Evolutionary conservation across 1,284 basidiomycete genomes (phyloP).

Genomic region (Boletellus deceptivus): DNA sequence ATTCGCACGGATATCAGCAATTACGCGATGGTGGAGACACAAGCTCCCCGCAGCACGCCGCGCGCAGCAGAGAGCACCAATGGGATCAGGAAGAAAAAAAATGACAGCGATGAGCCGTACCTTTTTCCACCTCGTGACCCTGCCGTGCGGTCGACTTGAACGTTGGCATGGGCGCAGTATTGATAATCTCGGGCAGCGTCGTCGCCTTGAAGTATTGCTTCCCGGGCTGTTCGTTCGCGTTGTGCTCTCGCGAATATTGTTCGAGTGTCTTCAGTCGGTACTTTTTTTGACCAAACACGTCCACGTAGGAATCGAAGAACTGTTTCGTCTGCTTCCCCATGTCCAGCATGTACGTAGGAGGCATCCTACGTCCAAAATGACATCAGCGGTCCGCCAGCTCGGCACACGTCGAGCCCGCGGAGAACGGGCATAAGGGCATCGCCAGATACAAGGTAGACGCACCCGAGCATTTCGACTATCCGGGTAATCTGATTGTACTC

Average conservation of each 20-base stretch:
- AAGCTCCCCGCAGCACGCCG: background rate
- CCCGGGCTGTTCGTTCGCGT: conserved; percentile 92
- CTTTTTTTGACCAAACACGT: conserved; percentile 84
- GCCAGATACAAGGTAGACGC: conserved; percentile 32
- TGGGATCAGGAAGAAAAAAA: conserved; percentile 2
- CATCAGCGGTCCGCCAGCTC: conserved; percentile 3
- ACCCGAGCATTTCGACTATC: conserved; percentile 99
- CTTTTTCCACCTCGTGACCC: conserved; percentile 89
- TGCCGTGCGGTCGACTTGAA: conserved; percentile 74
- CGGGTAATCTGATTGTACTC: conserved; percentile 98
- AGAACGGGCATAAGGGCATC: background rate
- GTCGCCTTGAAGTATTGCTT: conserved; percentile 99
- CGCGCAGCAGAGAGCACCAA: conserved; percentile 9
- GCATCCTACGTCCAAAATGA: conserved; percentile 53
- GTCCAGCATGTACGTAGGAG: conserved; percentile 92
- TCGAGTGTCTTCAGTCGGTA: conserved; percentile 91
- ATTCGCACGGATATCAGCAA: conserved; percentile 11
- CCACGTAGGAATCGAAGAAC: conserved; percentile 86
- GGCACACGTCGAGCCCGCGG: background rate
- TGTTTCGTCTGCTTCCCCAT: conserved; percentile 93
- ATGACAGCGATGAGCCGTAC: conserved; percentile 38
- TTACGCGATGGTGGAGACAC: conserved; percentile 15
- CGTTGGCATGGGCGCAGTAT: conserved; percentile 86
- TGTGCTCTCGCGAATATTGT: conserved; percentile 94
- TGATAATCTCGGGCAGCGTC: conserved; percentile 93